These are phyloP conservation scores for Termitomyces sp. DNA, from an alignment of 768 basidiomycete species.

Conservation along the genomic window DNA sequence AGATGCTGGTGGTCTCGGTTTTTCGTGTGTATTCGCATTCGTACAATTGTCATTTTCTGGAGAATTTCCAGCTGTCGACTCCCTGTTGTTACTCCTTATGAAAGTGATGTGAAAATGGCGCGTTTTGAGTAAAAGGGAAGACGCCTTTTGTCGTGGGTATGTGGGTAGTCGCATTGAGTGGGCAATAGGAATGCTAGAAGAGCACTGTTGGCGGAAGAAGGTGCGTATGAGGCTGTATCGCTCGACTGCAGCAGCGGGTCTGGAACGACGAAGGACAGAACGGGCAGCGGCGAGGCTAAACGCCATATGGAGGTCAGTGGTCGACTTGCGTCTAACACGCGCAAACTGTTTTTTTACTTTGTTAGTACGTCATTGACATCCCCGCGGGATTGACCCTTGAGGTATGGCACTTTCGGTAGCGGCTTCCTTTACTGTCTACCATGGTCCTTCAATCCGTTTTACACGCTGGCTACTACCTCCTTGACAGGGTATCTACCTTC, in stretches of 20 bases:
- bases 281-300: slow-evolving; percentile 6
- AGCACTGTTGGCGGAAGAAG: slow-evolving; percentile 43
- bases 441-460: not conserved
- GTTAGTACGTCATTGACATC: not conserved
- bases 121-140: not conserved
- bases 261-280: slow-evolving; percentile 4
- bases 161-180: not conserved
- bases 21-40: not conserved
- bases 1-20: not conserved
- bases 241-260: slow-evolving; percentile 31
- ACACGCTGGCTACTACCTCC: not conserved
- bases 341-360: not conserved
- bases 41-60: not conserved
- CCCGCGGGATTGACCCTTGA: not conserved
- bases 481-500: not conserved
- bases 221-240: slow-evolving; percentile 53
- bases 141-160: not conserved
- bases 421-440: not conserved
- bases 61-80: not conserved
- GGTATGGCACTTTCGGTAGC: not conserved
- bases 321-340: not conserved
- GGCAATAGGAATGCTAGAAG: not conserved
- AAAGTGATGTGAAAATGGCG: slow-evolving; percentile 17
- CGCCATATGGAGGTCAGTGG: slow-evolving; percentile 2
- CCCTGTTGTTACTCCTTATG: not conserved